Percentiles rank a stretch among this genome's conserved stretches.
These are phyloP conservation scores for Platanthera guangdongensis DNA, from an alignment of 106 monocot species.

Conservation along the genomic window DNA sequence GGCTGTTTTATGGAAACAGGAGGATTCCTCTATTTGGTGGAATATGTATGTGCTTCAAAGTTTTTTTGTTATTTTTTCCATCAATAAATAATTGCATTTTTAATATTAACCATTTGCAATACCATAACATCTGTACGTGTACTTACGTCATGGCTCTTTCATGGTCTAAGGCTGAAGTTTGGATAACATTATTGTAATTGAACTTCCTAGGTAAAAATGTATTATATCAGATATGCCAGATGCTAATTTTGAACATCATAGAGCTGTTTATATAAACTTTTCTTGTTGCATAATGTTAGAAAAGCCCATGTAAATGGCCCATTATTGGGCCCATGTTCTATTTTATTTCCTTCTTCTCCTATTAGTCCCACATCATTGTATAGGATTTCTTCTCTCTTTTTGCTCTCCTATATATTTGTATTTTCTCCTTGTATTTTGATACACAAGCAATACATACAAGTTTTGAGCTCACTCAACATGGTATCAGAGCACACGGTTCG, in stretches of 20 bases:
- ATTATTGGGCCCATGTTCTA: too few species aligned
- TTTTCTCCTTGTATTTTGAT: too few species aligned
- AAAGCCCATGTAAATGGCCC: too few species aligned
- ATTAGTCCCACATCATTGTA: too few species aligned
- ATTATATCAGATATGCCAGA: background rate
- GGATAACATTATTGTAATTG: background rate
- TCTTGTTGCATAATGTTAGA: background rate
- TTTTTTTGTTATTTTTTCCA: background rate
- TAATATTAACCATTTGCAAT: background rate
- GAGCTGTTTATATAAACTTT: background rate
- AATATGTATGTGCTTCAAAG: conserved; percentile 49
- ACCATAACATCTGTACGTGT: background rate
- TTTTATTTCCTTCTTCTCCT: too few species aligned
- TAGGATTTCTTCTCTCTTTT: too few species aligned
- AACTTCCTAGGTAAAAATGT: background rate
- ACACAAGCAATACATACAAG: too few species aligned
- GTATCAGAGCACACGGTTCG: too few species aligned
- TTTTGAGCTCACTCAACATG: too few species aligned
- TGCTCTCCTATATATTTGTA: too few species aligned
- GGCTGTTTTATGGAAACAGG: conserved; percentile 70
- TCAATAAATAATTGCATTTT: background rate
- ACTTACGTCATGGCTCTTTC: background rate
- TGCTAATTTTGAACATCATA: background rate
- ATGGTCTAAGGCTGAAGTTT: background rate
- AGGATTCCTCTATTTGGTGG: conserved; percentile 85